Conservation (phyloP, 441 rosid genomes). For the Gossypium gossypioides region DNA sequence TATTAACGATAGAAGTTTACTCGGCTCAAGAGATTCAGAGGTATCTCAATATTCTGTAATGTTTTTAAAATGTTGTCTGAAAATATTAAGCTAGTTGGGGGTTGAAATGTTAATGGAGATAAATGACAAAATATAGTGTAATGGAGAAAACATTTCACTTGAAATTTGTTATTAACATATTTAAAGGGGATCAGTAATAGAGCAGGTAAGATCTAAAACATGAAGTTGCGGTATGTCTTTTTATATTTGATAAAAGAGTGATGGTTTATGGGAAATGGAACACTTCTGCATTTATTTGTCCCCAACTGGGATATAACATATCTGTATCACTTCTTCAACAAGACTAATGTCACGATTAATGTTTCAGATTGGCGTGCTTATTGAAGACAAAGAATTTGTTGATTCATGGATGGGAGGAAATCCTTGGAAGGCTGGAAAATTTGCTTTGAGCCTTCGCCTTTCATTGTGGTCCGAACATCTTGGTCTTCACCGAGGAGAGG, state of each 20-base stretch:
- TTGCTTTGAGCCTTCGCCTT: slow-evolving; percentile 71
- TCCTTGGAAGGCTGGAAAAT: slow-evolving; percentile 92
- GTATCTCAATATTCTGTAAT: slow-evolving; percentile 27
- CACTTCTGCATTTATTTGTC: background rate
- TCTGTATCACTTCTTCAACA: background rate
- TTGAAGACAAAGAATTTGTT: slow-evolving; percentile 80
- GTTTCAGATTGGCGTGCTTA: slow-evolving; percentile 69
- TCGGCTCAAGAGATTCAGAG: slow-evolving; percentile 99
- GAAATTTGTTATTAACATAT: background rate
- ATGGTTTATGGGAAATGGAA: no score
- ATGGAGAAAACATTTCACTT: background rate
- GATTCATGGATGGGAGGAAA: slow-evolving; percentile 84
- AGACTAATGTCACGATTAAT: slow-evolving; percentile 5
- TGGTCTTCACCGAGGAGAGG: slow-evolving; percentile 75
- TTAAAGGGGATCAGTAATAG: background rate
- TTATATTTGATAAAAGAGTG: background rate
- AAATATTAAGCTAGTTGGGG: background rate
- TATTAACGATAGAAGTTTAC: slow-evolving; percentile 91
- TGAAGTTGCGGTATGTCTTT: background rate
- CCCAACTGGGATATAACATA: background rate
- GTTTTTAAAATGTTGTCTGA: background rate
- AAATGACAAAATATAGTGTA: background rate
- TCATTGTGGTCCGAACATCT: slow-evolving; percentile 97
- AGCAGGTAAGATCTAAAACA: background rate
- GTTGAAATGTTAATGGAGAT: background rate